Percentiles rank a stretch among this genome's conserved stretches.
These are phyloP conservation scores for Dipteronia sinensis DNA, from an alignment of 345 rosid species.

Conservation along the genomic window DNA sequence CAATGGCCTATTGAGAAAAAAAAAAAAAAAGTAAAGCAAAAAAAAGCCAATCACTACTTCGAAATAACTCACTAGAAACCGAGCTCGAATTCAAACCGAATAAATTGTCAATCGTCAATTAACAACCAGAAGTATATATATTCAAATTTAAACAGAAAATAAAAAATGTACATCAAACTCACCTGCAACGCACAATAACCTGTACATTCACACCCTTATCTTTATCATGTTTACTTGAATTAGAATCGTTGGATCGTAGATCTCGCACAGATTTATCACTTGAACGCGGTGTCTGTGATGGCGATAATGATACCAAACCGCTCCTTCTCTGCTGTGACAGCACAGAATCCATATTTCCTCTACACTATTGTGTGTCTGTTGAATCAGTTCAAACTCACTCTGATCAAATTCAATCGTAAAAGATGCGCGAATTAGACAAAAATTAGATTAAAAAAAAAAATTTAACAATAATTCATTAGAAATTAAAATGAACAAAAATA, in stretches of 20 bases:
- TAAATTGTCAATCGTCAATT: background rate
- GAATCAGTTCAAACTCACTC: conserved; percentile 18
- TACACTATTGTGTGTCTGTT: background rate
- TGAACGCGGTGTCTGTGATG: conserved; percentile 91
- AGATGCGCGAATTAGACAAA: background rate
- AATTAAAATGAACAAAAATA: background rate
- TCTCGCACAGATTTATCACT: conserved; percentile 81
- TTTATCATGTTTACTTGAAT: conserved; percentile 66
- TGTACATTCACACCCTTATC: conserved; percentile 99
- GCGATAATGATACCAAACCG: conserved; percentile 72
- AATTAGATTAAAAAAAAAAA: background rate
- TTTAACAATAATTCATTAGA: conserved; percentile 11
- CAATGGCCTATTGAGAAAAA: conserved; percentile 63
- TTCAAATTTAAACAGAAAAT: background rate
- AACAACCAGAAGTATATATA: background rate
- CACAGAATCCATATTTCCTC: conserved; percentile 55
- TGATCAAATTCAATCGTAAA: conserved; percentile 28
- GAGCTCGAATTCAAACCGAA: background rate
- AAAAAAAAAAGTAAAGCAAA: background rate
- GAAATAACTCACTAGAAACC: background rate
- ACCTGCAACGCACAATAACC: conserved; percentile 98
- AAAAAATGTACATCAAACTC: background rate
- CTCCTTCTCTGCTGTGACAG: conserved; percentile 62
- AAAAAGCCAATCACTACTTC: conserved; percentile 12
- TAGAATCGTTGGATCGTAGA: conserved; percentile 81